These are phyloP conservation scores for Auricularia cornea DNA, from an alignment of 768 basidiomycete species.

Conservation along the genomic window DNA sequence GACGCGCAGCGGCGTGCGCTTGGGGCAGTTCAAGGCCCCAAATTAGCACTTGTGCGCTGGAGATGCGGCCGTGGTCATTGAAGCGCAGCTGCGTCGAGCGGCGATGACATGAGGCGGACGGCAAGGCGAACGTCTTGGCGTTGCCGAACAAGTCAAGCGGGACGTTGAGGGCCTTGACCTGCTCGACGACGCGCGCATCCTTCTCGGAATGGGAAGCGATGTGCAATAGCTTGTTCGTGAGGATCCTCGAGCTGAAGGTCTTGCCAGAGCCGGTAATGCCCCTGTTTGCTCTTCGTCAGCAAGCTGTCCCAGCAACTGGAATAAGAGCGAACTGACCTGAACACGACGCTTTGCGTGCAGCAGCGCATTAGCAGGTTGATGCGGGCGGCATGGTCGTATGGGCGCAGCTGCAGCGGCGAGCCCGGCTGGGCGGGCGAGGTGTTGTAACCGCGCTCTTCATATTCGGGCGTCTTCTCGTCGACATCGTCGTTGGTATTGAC, in stretches of 20 bases:
- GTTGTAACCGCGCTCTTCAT: slow-evolving; percentile 67
- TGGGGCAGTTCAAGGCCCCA: slow-evolving; percentile 82
- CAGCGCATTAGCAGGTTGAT: slow-evolving; percentile 79
- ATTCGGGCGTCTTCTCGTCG: slow-evolving; percentile 75
- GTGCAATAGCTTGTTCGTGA: slow-evolving; percentile 72
- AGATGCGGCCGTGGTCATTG: slow-evolving; percentile 65
- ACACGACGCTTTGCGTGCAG: slow-evolving; percentile 59
- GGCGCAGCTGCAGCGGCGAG: slow-evolving; percentile 68
- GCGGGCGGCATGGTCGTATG: slow-evolving; percentile 80
- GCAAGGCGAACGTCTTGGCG: slow-evolving; percentile 76
- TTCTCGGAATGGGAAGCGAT: slow-evolving; percentile 77
- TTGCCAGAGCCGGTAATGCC: slow-evolving; percentile 89
- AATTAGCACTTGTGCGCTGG: slow-evolving; percentile 71
- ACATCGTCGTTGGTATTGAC: slow-evolving; percentile 78
- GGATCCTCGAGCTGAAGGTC: slow-evolving; percentile 59
- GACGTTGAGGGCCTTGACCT: slow-evolving; percentile 66
- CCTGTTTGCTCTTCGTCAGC: slow-evolving; percentile 33
- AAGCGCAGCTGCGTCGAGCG: slow-evolving; percentile 83
- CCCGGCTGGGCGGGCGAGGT: slow-evolving; percentile 31
- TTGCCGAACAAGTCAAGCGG: slow-evolving; percentile 87
- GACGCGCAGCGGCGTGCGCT: slow-evolving; percentile 79
- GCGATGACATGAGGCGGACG: slow-evolving; percentile 78
- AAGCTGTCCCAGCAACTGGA: neutral
- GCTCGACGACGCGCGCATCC: slow-evolving; percentile 60
- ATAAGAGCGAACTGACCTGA: slow-evolving; percentile 46